phyloP scores from a whole-genome alignment of 2,329 filamentous ascomycete species.

The Colletotrichum sp. region DNA sequence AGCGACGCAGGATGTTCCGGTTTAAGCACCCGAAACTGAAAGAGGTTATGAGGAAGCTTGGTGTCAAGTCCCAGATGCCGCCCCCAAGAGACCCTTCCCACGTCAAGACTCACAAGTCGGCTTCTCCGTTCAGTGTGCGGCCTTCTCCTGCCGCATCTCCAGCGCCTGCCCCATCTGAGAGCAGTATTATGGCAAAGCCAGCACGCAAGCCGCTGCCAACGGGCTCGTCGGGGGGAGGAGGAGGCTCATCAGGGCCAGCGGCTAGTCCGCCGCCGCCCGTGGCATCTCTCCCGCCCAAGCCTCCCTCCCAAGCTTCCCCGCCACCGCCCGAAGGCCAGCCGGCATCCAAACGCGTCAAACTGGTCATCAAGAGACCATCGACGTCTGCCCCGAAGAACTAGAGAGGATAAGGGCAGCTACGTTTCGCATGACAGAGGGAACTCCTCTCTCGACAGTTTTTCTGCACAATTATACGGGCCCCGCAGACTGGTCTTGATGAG shows the following conservation, averaged over 20 bases:
- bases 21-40: conserved; percentile 38
- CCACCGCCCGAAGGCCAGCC: conserved; percentile 6
- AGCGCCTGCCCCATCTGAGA: conserved; percentile 25
- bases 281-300: conserved; percentile 4
- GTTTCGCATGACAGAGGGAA: neutral
- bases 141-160: conserved; percentile 31
- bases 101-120: conserved; percentile 12
- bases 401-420: neutral
- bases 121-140: conserved; percentile 7
- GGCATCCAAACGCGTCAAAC: conserved; percentile 21
- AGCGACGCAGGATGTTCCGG: conserved; percentile 40
- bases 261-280: conserved; percentile 4
- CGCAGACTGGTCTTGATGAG: neutral
- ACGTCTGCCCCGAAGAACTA: neutral
- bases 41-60: conserved; percentile 34
- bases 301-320: conserved; percentile 12
- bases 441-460: neutral
- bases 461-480: neutral
- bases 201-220: conserved; percentile 37
- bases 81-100: conserved; percentile 5
- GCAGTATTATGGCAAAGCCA: conserved; percentile 38
- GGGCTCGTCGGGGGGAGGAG: neutral
- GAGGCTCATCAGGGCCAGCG: neutral
- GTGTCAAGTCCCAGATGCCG: neutral
- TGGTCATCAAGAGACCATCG: conserved; percentile 22